Evolutionary conservation across 1,284 basidiomycete species (phyloP).

Genomic region (Ganoderma resinaceum): DNA sequence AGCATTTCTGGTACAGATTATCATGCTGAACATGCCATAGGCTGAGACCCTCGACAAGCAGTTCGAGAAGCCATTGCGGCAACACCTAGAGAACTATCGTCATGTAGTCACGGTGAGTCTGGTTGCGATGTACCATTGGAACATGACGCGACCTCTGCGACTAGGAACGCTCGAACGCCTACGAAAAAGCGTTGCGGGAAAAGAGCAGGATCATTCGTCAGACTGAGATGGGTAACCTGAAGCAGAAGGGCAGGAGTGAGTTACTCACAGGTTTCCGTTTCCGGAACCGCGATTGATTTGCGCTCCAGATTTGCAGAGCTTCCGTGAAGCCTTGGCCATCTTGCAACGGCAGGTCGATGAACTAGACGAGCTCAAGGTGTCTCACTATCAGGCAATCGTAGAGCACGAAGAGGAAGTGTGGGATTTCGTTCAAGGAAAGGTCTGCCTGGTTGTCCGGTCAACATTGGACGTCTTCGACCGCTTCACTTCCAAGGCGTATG

Average conservation of each 20-base stretch:
- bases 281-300: conserved; percentile 4
- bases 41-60: conserved; percentile 88
- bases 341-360: conserved; percentile 91
- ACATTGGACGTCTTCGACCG: conserved; percentile 85
- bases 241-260: conserved; percentile 84
- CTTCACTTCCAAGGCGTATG: conserved; percentile 89
- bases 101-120: conserved; percentile 70
- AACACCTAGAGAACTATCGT: conserved; percentile 85
- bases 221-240: conserved; percentile 90
- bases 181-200: conserved; percentile 81
- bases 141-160: not conserved
- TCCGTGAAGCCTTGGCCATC: conserved; percentile 83
- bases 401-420: conserved; percentile 95
- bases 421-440: conserved; percentile 88
- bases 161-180: conserved; percentile 80
- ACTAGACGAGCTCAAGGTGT: conserved; percentile 80
- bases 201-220: conserved; percentile 87
- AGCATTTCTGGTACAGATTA: not conserved
- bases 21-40: conserved; percentile 43
- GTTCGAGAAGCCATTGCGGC: conserved; percentile 88
- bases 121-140: not conserved
- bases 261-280: conserved; percentile 23
- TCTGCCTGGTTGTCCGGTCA: conserved; percentile 79
- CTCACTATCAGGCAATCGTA: conserved; percentile 88
- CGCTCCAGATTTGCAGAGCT: conserved; percentile 78